A percentile compares a stretch with the other conserved stretches of the same genome.
Evolutionary conservation across 2,329 filamentous ascomycete genomes (phyloP).

Genomic region (Penicillium aurantiogriseum): DNA sequence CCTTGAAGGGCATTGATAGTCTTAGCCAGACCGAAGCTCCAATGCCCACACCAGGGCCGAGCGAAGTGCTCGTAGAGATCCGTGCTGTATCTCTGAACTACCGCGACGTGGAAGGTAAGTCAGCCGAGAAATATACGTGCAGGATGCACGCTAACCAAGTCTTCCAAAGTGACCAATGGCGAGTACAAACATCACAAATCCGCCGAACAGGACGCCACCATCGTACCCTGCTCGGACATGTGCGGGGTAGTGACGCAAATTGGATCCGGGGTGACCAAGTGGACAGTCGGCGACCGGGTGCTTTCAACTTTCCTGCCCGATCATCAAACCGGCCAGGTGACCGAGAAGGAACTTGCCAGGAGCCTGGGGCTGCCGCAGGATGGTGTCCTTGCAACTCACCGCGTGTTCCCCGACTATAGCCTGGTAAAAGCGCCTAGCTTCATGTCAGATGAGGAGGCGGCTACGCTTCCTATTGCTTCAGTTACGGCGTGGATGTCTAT

Average conservation of each 20-base stretch:
- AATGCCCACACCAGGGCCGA: slow-evolving; percentile 49
- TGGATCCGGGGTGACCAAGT: slow-evolving; percentile 48
- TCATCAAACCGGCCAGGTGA: slow-evolving; percentile 60
- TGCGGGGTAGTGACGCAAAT: slow-evolving; percentile 60
- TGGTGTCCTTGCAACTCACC: slow-evolving; percentile 46
- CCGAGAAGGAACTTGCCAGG: slow-evolving; percentile 53
- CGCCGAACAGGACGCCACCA: slow-evolving; percentile 39
- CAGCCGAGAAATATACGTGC: neutral
- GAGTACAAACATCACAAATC: slow-evolving; percentile 65
- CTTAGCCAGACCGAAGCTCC: slow-evolving; percentile 47
- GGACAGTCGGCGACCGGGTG: slow-evolving; percentile 63
- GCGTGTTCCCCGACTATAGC: slow-evolving; percentile 42
- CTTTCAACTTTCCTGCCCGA: slow-evolving; percentile 59
- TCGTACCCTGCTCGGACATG: slow-evolving; percentile 70
- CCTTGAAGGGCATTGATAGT: slow-evolving; percentile 57
- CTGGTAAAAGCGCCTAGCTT: slow-evolving; percentile 44
- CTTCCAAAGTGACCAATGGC: slow-evolving; percentile 59
- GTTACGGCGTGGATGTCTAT: slow-evolving; percentile 55
- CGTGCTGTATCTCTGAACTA: slow-evolving; percentile 56
- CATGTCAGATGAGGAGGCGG: slow-evolving; percentile 40
- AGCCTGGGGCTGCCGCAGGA: slow-evolving; percentile 61
- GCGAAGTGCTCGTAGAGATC: slow-evolving; percentile 56
- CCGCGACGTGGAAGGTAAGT: slow-evolving; percentile 47
- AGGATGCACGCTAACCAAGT: neutral
- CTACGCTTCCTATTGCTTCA: slow-evolving; percentile 45